phyloP scores from a whole-genome alignment of 106 monocot species.

The Dactylorhiza incarnata region DNA sequence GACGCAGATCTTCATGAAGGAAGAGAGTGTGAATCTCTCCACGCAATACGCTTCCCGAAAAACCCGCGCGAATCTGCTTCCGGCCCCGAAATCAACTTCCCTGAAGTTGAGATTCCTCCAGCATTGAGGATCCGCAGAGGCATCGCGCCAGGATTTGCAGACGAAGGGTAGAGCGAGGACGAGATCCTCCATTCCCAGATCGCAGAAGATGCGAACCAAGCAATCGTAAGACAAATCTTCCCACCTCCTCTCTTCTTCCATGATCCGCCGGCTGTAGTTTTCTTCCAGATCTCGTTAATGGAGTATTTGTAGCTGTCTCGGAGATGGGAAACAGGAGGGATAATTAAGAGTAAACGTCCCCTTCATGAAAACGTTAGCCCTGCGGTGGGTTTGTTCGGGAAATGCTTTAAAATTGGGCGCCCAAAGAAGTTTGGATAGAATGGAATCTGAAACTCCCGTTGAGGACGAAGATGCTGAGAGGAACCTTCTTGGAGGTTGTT shows the following conservation, averaged over 20 bases:
- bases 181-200: constrained; percentile 4
- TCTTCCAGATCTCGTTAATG: background rate
- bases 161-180: constrained; percentile 4
- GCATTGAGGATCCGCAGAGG: constrained; percentile 5
- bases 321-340: background rate
- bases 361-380: background rate
- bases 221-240: background rate
- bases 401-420: background rate
- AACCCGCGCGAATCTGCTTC: background rate
- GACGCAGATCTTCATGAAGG: constrained; percentile 8
- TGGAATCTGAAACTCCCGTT: background rate
- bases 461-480: background rate
- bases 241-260: background rate
- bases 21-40: background rate
- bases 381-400: background rate
- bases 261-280: background rate
- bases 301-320: background rate
- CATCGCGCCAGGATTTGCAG: constrained; percentile 10
- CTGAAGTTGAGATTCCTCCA: constrained; percentile 13
- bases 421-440: background rate
- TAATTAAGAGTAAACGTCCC: background rate
- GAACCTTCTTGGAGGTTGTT: background rate
- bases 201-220: background rate
- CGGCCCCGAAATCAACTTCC: background rate
- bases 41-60: background rate